Evolutionary conservation across 2,329 filamentous ascomycete species (phyloP).

Genomic region (Arthrobotrys musiformis): DNA sequence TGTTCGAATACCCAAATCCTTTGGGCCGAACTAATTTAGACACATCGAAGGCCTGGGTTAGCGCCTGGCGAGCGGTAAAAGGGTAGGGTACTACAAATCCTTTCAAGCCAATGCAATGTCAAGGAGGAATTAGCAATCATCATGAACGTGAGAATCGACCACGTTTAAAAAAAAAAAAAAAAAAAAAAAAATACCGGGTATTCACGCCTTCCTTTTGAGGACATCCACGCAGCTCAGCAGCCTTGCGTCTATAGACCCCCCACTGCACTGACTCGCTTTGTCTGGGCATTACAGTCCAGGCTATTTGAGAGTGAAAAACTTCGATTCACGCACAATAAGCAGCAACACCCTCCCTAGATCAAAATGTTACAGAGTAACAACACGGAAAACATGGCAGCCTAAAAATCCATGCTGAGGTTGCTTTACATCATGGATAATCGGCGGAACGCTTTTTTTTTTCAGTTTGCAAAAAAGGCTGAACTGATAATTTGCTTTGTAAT

Average conservation of each 20-base stretch:
- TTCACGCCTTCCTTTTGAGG: slow-evolving; percentile 35
- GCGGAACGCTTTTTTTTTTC: neutral
- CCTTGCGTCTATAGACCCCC: slow-evolving; percentile 14
- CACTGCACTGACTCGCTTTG: slow-evolving; percentile 15
- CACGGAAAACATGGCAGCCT: slow-evolving; percentile 29
- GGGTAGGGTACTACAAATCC: neutral
- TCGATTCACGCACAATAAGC: neutral
- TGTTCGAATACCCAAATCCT: slow-evolving; percentile 12
- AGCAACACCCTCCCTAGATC: slow-evolving; percentile 1
- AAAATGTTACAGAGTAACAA: slow-evolving; percentile 34
- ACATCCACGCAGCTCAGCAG: neutral
- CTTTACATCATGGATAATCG: slow-evolving; percentile 20
- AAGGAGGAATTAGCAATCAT: neutral
- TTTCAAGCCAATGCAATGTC: slow-evolving; percentile 1
- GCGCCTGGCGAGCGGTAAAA: slow-evolving; percentile 23
- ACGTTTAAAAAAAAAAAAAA: too few relatives aligned
- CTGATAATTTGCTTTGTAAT: slow-evolving; percentile 15
- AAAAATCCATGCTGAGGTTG: slow-evolving; percentile 17
- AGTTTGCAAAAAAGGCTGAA: slow-evolving; percentile 21
- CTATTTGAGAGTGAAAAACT: neutral
- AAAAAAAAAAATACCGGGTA: too few relatives aligned
- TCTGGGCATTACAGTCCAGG: neutral
- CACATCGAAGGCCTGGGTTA: neutral
- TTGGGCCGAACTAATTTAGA: slow-evolving; percentile 12
- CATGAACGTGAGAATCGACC: slow-evolving; percentile 20